Conservation (phyloP, 352 stramenopile genomes). For the Phytophthora foliorum region DNA sequence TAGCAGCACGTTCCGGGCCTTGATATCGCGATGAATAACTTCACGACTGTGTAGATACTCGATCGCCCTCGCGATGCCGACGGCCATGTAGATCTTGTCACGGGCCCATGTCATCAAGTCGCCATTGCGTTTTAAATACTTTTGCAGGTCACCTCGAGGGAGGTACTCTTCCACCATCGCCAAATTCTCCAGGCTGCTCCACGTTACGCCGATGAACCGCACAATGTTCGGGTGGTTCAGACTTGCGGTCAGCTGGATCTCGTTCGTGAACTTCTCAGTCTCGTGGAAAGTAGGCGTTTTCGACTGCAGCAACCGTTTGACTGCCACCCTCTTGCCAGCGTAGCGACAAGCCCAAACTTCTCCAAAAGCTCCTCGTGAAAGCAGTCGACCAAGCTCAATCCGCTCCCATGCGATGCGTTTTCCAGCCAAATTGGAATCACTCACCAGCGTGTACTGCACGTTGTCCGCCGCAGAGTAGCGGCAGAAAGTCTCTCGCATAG, state of each 20-base stretch:
- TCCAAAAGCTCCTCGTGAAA: slow-evolving; percentile 59
- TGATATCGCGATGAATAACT: slow-evolving; percentile 85
- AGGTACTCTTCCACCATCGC: slow-evolving; percentile 69
- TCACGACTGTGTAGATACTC: slow-evolving; percentile 47
- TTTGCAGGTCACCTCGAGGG: slow-evolving; percentile 53
- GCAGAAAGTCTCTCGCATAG: slow-evolving; percentile 36
- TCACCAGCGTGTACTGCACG: slow-evolving; percentile 44
- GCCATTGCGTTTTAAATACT: slow-evolving; percentile 43
- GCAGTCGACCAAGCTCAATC: slow-evolving; percentile 46
- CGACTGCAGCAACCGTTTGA: slow-evolving; percentile 61
- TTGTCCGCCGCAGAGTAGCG: slow-evolving; percentile 37
- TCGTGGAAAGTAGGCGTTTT: slow-evolving; percentile 48
- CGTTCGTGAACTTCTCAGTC: slow-evolving; percentile 56
- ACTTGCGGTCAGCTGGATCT: slow-evolving; percentile 60
- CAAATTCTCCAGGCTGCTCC: slow-evolving; percentile 57
- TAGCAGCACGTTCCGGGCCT: slow-evolving; percentile 83
- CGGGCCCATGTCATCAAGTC: slow-evolving; percentile 41
- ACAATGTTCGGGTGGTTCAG: slow-evolving; percentile 59
- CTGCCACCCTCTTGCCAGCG: slow-evolving; percentile 46
- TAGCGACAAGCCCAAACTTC: slow-evolving; percentile 65
- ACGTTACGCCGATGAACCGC: slow-evolving; percentile 57
- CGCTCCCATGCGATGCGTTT: slow-evolving; percentile 55
- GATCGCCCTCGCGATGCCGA: slow-evolving; percentile 47
- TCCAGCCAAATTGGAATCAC: slow-evolving; percentile 42
- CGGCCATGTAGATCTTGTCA: slow-evolving; percentile 52